Conservation (phyloP, 2,329 filamentous ascomycete genomes). For the Pseudogymnoascus destructans region DNA sequence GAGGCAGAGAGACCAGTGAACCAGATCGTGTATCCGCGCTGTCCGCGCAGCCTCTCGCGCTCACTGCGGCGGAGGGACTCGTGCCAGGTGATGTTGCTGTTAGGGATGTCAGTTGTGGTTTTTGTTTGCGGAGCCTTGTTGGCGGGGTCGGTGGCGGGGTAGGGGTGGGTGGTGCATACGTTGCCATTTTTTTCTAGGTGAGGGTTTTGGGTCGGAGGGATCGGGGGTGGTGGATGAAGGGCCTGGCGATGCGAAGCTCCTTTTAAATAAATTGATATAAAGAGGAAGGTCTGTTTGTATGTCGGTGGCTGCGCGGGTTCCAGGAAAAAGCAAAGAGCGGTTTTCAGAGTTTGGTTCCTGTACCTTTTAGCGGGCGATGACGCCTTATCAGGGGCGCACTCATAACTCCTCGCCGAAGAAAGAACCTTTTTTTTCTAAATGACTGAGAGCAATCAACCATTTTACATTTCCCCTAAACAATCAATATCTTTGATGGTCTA, state of each 20-base stretch:
- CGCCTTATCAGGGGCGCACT: conserved; percentile 3
- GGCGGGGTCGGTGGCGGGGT: conserved; percentile 15
- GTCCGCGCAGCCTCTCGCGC: conserved; percentile 62
- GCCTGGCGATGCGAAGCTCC: not conserved
- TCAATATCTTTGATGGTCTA: not conserved
- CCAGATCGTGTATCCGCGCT: conserved; percentile 92
- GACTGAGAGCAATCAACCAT: not conserved
- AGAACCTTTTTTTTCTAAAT: not conserved
- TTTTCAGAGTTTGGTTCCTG: conserved; percentile 1
- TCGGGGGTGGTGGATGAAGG: not conserved
- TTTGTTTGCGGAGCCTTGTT: not conserved
- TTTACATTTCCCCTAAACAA: not conserved
- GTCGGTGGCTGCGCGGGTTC: not conserved
- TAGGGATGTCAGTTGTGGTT: conserved; percentile 13
- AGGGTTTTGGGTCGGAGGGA: not conserved
- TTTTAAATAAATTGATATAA: not conserved
- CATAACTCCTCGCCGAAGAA: not conserved
- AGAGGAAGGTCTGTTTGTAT: not conserved
- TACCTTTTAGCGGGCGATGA: conserved; percentile 8
- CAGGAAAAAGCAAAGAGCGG: conserved; percentile 3
- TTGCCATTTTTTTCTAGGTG: conserved; percentile 18
- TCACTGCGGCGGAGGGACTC: conserved; percentile 61
- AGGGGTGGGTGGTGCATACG: conserved; percentile 21
- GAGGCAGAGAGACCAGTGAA: conserved; percentile 93
- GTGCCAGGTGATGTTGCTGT: conserved; percentile 86